A percentile compares a stretch with the other conserved stretches of the same genome.
Evolutionary conservation across 2,329 filamentous ascomycete genomes (phyloP).

Genomic region (Rhinocladiella mackenziei): DNA sequence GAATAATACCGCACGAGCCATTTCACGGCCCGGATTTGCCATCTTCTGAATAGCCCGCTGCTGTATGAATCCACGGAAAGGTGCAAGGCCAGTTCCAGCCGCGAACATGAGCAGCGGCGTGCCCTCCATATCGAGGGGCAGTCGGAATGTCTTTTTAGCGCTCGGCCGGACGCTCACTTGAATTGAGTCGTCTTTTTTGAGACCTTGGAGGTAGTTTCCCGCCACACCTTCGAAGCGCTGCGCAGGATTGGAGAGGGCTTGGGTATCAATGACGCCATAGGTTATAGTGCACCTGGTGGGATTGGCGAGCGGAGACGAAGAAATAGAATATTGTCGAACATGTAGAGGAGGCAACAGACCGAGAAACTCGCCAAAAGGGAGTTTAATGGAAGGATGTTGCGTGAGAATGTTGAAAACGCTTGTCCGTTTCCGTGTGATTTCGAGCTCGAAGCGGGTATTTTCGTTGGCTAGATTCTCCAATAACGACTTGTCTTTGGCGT

Average conservation of each 20-base stretch:
- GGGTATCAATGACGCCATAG: constrained; percentile 60
- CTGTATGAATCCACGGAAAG: constrained; percentile 61
- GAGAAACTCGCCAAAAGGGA: constrained; percentile 65
- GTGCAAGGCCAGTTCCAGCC: constrained; percentile 53
- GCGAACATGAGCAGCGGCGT: constrained; percentile 41
- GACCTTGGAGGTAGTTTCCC: constrained; percentile 66
- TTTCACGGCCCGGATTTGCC: constrained; percentile 33
- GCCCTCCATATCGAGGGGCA: constrained; percentile 33
- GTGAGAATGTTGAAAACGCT: constrained; percentile 62
- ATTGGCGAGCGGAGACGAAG: constrained; percentile 64
- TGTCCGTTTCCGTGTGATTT: constrained; percentile 54
- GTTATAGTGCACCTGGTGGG: constrained; percentile 59
- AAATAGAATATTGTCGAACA: constrained; percentile 71
- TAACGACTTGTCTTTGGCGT: constrained; percentile 6
- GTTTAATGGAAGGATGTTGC: constrained; percentile 53
- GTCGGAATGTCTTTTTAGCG: constrained; percentile 37
- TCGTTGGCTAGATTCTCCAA: constrained; percentile 9
- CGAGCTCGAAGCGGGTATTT: constrained; percentile 16
- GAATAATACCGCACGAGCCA: constrained; percentile 63
- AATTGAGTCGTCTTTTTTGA: constrained; percentile 33
- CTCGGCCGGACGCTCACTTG: constrained; percentile 37
- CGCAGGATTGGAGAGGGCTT: constrained; percentile 38
- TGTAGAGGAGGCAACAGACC: constrained; percentile 71
- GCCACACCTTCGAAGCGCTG: constrained; percentile 60
- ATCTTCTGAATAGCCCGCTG: constrained; percentile 53